Evolutionary conservation across 257 asterid genomes (phyloP), one percentile per base, ranked within the genome.

Genomic region (Orobanche coerulescens): DNA sequence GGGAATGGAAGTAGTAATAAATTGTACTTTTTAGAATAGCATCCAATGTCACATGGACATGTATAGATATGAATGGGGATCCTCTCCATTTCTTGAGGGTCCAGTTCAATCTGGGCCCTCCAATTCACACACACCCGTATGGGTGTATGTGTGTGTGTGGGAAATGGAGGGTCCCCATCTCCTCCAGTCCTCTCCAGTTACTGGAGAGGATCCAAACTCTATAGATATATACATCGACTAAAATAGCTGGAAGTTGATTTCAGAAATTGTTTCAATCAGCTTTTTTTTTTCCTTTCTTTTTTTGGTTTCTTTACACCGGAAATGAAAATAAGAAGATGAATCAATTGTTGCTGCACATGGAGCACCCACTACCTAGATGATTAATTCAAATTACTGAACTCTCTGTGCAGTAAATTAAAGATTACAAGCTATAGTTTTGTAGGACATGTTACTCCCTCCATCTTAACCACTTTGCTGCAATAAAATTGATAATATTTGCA

Each of bases 41-140:
- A n/a, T n/a, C n/a, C n/a, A 8, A 11, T 18, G 25, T 33, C 71
- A 66, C 71, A 47, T 56, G 71, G 71, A 31, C 30, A 68, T n/a
- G n/a, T n/a, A n/a, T n/a, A n/a, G n/a, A n/a, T n/a, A n/a, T n/a
- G n/a, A n/a, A n/a, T n/a, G n/a, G n/a, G n/a, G n/a, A n/a, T n/a
- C n/a, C n/a, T n/a, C n/a, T n/a, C n/a, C n/a, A n/a, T n/a, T n/a
- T n/a, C n/a, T n/a, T n/a, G n/a, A n/a, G n/a, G n/a, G n/a, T n/a
- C n/a, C n/a, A n/a, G n/a, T n/a, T n/a, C n/a, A n/a, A n/a, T n/a
- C n/a, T n/a, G n/a, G n/a, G n/a, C n/a, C n/a, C n/a, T n/a, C n/a
- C n/a, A n/a, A n/a, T n/a, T n/a, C n/a, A n/a, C n/a, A n/a, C n/a
- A n/a, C n/a, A n/a, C n/a, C n/a, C n/a, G n/a, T n/a, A n/a, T n/a